Evolutionary conservation across 441 rosid species (phyloP).

Genomic region (Adansonia grandidieri): DNA sequence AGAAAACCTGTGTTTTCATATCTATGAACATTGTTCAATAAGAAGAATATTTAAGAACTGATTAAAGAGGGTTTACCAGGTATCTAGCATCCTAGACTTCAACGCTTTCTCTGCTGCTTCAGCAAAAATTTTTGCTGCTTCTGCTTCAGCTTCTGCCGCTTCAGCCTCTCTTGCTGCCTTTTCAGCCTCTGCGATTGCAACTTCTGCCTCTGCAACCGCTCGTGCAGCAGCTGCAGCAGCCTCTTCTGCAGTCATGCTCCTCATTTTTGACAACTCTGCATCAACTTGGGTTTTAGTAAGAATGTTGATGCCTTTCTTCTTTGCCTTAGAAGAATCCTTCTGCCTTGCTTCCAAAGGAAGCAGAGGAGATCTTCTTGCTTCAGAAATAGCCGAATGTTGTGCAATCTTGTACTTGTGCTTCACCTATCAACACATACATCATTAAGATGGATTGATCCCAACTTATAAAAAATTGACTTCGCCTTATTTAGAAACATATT

Average conservation of each 20-base stretch:
- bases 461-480: background rate
- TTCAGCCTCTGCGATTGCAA: slow-evolving; percentile 94
- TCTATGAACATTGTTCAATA: background rate
- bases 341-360: slow-evolving; percentile 57
- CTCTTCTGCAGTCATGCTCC: slow-evolving; percentile 82
- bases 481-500: slow-evolving; percentile 2
- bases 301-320: slow-evolving; percentile 50
- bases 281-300: slow-evolving; percentile 55
- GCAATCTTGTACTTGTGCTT: slow-evolving; percentile 71
- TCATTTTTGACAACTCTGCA: slow-evolving; percentile 61
- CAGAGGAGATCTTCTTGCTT: slow-evolving; percentile 44
- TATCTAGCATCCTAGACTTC: slow-evolving; percentile 53
- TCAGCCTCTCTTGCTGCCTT: slow-evolving; percentile 94
- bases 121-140: slow-evolving; percentile 84
- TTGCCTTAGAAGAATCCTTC: slow-evolving; percentile 49
- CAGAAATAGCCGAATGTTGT: slow-evolving; percentile 43
- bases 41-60: slow-evolving; percentile 8
- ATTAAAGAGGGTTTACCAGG: slow-evolving; percentile 53
- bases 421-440: slow-evolving; percentile 43
- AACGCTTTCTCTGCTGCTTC: slow-evolving; percentile 84
- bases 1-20: slow-evolving; percentile 10
- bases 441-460: slow-evolving; percentile 21
- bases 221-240: slow-evolving; percentile 92
- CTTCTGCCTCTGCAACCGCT: slow-evolving; percentile 95
- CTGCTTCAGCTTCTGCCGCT: slow-evolving; percentile 95